Base-by-base conservation (phyloP, 805 yeast species). In the Lipomyces orientalis region DNA sequence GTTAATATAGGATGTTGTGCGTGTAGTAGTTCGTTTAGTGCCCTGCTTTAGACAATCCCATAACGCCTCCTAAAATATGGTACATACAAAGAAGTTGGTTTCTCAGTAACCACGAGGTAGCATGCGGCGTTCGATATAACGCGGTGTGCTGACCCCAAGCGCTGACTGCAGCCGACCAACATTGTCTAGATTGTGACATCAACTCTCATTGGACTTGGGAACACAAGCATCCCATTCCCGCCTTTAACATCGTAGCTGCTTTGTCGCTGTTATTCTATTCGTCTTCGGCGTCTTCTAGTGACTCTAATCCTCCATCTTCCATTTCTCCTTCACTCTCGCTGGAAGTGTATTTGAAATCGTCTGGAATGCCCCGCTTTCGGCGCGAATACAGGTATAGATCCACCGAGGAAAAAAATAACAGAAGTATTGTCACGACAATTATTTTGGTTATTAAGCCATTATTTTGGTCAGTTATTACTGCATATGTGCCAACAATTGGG, bases 311-410 rank as follows among this genome's bases (percentile, higher is more conserved):
- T 12, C 22, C 25, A 14, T 43, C 49, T 19, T 43, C 43, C 43
- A 14, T 37, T 29, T 54, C 60, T 25, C 60, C 62, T 10, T 64
- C 64, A 9, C 58, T 61, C 56, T 34, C 64, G 52, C 68, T 65
- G 33, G 65, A 61, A 22, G 39, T 37, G 39, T 51, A 58, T 35
- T 25, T 61, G 62, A 49, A 65, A 39, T 61, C 60, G 29, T 65
- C 68, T 6, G 68, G 68, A 25, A 65, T 65, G 33, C 68, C 68
- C 10, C 65, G 35, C 19, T 51, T 57, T 19, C 68, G 55, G 4
- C 68, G 59, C 19, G 68, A 35, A 51, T 61, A 52, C 16, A 61
- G 29, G 52, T 65, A 65, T 14, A 61, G 37, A 39, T 65, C 68
- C 25, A 65, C 68, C 10, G 68, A 65, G 8, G 68, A 65, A 16